Evolutionary conservation across 805 yeast genomes (phyloP).

Genomic region (Metschnikowia kunwiensis): DNA sequence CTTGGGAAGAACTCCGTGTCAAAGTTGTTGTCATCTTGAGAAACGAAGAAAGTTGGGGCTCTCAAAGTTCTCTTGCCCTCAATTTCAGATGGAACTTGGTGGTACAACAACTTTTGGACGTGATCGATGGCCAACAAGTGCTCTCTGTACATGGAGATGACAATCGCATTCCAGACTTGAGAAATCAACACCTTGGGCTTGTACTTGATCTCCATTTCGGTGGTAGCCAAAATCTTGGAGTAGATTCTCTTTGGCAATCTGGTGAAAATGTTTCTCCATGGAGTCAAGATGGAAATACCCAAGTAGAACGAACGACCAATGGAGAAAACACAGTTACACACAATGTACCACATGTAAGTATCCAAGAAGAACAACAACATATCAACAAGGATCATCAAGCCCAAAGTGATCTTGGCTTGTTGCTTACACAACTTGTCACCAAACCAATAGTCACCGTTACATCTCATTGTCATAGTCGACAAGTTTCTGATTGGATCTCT

Average conservation of each 20-base stretch:
- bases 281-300: constrained; percentile 98
- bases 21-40: constrained; percentile 93
- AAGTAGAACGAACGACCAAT: constrained; percentile 97
- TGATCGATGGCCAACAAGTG: constrained; percentile 97
- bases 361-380: constrained; percentile 95
- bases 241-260: constrained; percentile 98
- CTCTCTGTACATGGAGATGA: constrained; percentile 99
- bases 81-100: constrained; percentile 96
- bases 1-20: constrained; percentile 97
- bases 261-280: constrained; percentile 98
- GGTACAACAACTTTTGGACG: constrained; percentile 94
- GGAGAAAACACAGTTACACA: constrained; percentile 91
- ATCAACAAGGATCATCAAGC: constrained; percentile 90
- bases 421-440: constrained; percentile 70
- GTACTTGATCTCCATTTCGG: constrained; percentile 98
- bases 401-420: constrained; percentile 86
- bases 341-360: constrained; percentile 98
- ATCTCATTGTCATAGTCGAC: constrained; percentile 84
- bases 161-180: constrained; percentile 99
- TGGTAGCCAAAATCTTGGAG: constrained; percentile 95
- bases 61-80: constrained; percentile 98
- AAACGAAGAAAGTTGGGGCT: constrained; percentile 98
- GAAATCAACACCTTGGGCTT: constrained; percentile 97
- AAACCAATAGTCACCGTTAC: constrained; percentile 94
- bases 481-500: constrained; percentile 91